Base-by-base conservation (phyloP, 225 moss, liverwort and hornwort species). In the Rhytidiadelphus loreus region DNA sequence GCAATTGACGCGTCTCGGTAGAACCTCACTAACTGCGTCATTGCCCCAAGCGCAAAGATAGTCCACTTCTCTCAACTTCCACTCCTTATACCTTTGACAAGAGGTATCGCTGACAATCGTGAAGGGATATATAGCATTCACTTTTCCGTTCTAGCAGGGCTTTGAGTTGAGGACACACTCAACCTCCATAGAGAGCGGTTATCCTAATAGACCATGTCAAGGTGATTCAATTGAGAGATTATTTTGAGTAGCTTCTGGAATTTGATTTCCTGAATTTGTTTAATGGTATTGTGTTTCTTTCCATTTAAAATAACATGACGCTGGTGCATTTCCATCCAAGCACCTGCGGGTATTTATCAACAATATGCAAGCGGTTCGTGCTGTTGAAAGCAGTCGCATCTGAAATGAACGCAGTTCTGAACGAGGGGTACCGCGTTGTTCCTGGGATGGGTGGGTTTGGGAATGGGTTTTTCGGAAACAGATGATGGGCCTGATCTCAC, bases 1-100 rank as follows among this genome's bases (percentile, higher is more conserved):
- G n/a, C n/a, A n/a, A n/a, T n/a, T n/a, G n/a, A n/a, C n/a, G n/a
- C n/a, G n/a, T n/a, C n/a, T n/a, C n/a, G n/a, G n/a, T n/a, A n/a
- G n/a, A n/a, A n/a, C n/a, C 95, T 93, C 93, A 95, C 93, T 93
- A 95, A 96, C 94, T 95, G 95, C 95, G 93, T 95, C 96, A 94
- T 97, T 94, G 92, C 94, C 96, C 93, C 96, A 95, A 96, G 93
- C 95, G 88, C 93, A 95, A 95, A 95, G 92, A 96, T 89, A 5
- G n/a, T n/a, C n/a, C n/a, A n/a, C n/a, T n/a, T n/a, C 0, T 1
- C n/a, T 11, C 30, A 55, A 35, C 30, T 33, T 57, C 26, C 32
- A 9, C 10, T 10, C 35, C 43, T 86, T 86, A 9, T 86, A 65
- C 56, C 63, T 43, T 66, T 25, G 66, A 55, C 13, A 33, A 66